These are phyloP conservation scores for Candida sanyaensis DNA, from an alignment of 1,139 yeast genomes.

Conservation along the genomic window DNA sequence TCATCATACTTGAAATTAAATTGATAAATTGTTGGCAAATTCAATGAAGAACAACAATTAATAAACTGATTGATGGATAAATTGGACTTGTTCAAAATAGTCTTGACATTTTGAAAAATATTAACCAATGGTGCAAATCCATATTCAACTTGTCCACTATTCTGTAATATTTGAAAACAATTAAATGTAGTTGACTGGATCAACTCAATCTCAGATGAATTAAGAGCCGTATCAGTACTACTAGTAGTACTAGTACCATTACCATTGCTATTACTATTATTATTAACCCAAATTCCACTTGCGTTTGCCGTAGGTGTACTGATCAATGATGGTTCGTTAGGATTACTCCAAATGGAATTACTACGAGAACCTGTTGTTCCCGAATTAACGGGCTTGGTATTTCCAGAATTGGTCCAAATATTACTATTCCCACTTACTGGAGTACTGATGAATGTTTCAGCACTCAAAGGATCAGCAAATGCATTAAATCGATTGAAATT, in stretches of 20 bases:
- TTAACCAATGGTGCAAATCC: conserved; percentile 39
- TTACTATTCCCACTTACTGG: conserved; percentile 10
- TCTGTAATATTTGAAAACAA: conserved; percentile 36
- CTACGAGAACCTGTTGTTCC: conserved; percentile 17
- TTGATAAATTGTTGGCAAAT: conserved; percentile 23
- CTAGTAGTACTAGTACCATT: not conserved
- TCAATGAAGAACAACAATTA: conserved; percentile 25
- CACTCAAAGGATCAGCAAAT: conserved; percentile 12
- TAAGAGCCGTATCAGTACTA: not conserved
- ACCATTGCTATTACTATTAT: conserved; percentile 1
- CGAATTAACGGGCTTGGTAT: conserved; percentile 5
- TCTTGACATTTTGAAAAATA: conserved; percentile 35
- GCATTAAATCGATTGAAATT: conserved; percentile 16
- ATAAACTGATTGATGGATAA: conserved; percentile 48
- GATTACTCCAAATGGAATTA: conserved; percentile 36
- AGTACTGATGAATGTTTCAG: conserved; percentile 10
- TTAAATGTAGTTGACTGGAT: conserved; percentile 26
- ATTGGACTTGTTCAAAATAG: conserved; percentile 24
- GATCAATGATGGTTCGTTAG: conserved; percentile 7
- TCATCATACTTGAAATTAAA: conserved; percentile 53
- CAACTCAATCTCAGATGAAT: conserved; percentile 10
- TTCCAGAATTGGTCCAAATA: conserved; percentile 23
- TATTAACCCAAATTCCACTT: conserved; percentile 15
- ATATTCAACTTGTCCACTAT: conserved; percentile 36
- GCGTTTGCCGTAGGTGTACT: conserved; percentile 3